Percentiles rank a stretch among this genome's conserved stretches.
These are phyloP conservation scores for Saccharomycopsis malanga DNA, from an alignment of 805 yeast species.

Conservation along the genomic window DNA sequence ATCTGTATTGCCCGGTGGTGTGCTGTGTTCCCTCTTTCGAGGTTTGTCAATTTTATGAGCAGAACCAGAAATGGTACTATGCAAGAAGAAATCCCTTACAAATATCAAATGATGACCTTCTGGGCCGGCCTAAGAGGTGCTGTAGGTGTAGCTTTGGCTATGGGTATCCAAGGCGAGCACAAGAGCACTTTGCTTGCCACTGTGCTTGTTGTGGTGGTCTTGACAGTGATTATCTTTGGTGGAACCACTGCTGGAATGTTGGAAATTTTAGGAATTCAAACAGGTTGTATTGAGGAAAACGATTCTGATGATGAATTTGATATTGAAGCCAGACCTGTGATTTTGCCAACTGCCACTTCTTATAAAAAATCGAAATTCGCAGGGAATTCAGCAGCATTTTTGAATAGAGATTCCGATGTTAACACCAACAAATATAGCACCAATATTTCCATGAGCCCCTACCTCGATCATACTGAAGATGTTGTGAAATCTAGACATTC, in stretches of 20 bases:
- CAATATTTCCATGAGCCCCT: background rate
- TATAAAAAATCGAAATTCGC: background rate
- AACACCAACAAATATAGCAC: background rate
- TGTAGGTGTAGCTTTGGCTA: conserved; percentile 97
- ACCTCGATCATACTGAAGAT: background rate
- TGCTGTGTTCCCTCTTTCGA: conserved; percentile 91
- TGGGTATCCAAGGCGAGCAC: conserved; percentile 93
- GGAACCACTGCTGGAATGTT: conserved; percentile 99
- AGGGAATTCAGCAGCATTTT: background rate
- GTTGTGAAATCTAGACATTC: background rate
- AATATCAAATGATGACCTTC: conserved; percentile 96
- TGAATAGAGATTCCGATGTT: background rate
- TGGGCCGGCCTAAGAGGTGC: conserved; percentile 99
- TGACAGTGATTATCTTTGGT: conserved; percentile 93
- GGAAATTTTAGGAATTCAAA: conserved; percentile 85
- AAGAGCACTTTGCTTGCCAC: conserved; percentile 88
- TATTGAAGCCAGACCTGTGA: conserved; percentile 53
- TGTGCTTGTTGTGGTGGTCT: conserved; percentile 90
- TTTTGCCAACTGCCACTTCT: conserved; percentile 10
- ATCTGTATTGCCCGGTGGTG: conserved; percentile 96
- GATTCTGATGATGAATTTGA: conserved; percentile 92
- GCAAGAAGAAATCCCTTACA: conserved; percentile 82
- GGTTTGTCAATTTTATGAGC: conserved; percentile 72
- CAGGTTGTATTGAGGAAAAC: conserved; percentile 78
- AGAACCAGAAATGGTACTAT: conserved; percentile 38